Base-by-base conservation (phyloP, 75 land plant genomes). In the Larix kaempferi region DNA sequence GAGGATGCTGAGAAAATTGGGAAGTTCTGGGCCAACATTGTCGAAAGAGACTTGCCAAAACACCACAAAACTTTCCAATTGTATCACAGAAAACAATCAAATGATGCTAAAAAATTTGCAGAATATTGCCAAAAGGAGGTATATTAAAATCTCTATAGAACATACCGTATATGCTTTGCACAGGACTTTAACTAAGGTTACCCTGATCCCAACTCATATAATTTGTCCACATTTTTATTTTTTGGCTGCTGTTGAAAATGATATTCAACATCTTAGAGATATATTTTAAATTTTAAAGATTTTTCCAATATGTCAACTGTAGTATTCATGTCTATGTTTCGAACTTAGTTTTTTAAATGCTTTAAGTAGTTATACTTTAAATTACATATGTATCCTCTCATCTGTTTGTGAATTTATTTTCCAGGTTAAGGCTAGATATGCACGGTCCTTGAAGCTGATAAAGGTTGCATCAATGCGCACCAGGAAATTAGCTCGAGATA, bases 101-200 rank as follows among this genome's bases (percentile, higher is more conserved):
- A 57, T 66, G 99, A 97, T 85, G 90, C 92, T 15, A 97, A 92
- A 83, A 88, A 89, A 64, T 82, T 85, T 55, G 87, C 99, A 81
- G 99, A 97, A n/a, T 82, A 33, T 49, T 97, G 99, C 74, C 98
- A 94, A 83, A 84, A 90, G 80, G 99, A 97, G 94, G 99, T 86
- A 89, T 12, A 76, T 65, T 16, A 14, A 66, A 54, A 39, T 67
- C 6, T 17, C 22, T 67, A 37, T 7, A 64, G 25, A 19, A 64
- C 16, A 39, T 67, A 67, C 12, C 10, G 2, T 27, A 59, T 39
- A 17, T 67, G 21, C 22, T 67, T 21, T 41, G 49, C 22, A 69
- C 10, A n/a, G 23, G 52, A 21, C 7, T 69, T 33, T n/a, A 69
- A 7, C 52, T 44, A 44, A n/a, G 72, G 7, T 69, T 21, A 69